These are phyloP conservation scores for Phytophthora chlamydospora DNA, from an alignment of 352 stramenopile species.

Conservation along the genomic window DNA sequence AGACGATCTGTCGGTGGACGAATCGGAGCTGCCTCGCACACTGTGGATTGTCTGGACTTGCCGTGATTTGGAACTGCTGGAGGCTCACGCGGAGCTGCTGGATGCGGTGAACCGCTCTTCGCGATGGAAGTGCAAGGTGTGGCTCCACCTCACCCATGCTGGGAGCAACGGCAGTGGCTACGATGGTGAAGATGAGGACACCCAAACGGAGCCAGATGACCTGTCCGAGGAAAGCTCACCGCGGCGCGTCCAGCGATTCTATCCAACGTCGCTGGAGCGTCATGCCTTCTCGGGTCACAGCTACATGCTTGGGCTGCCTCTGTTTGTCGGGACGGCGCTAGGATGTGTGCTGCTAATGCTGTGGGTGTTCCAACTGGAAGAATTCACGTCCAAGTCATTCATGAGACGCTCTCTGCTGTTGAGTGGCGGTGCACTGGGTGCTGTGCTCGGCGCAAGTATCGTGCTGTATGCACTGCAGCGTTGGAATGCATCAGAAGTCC, in stretches of 20 bases:
- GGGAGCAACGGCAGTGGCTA: conserved; percentile 9
- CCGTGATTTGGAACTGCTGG: conserved; percentile 52
- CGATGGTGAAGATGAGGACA: conserved; percentile 37
- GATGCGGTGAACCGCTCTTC: conserved; percentile 45
- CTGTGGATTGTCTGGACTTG: conserved; percentile 65
- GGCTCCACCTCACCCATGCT: conserved; percentile 50
- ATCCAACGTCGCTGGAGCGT: conserved; percentile 32
- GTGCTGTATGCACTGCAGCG: conserved; percentile 25
- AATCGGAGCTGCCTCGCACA: conserved; percentile 40
- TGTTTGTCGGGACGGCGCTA: conserved; percentile 43
- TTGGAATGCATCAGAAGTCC: conserved; percentile 44
- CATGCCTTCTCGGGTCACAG: conserved; percentile 42
- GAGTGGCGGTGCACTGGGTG: conserved; percentile 27
- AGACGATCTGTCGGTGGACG: conserved; percentile 21
- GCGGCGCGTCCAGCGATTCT: conserved; percentile 45
- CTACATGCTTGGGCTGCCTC: conserved; percentile 34
- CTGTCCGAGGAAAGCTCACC: conserved; percentile 31
- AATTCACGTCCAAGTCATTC: conserved; percentile 42
- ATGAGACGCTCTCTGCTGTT: conserved; percentile 46
- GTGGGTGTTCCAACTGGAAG: conserved; percentile 34
- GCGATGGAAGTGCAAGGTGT: conserved; percentile 56
- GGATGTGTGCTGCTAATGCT: conserved; percentile 42
- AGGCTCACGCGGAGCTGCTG: conserved; percentile 50
- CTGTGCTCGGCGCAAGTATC: conserved; percentile 34
- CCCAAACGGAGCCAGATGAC: conserved; percentile 41